Evolutionary conservation across 768 basidiomycete genomes (phyloP), one percentile per base, ranked within the genome.

Genomic region (Amanita molliuscula): DNA sequence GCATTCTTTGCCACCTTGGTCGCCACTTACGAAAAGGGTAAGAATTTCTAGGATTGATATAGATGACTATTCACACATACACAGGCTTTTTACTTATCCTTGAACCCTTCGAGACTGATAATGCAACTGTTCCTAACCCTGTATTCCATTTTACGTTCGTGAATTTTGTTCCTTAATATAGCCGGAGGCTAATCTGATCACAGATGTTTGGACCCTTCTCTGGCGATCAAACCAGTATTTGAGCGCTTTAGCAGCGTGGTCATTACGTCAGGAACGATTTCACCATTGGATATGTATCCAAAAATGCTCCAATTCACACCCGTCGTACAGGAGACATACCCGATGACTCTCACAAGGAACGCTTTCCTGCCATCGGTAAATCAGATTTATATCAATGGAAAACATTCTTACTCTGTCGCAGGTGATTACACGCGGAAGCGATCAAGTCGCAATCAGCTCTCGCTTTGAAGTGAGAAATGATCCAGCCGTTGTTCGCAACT

Each of bases 281-380:
- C 94, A 1, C 96, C 96, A 2, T 67, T 99, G 51, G 96, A 99
- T 67, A 99, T 99, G 96, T 99, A 99, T 65, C 96, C 96, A 10
- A 99, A 98, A 68, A 99, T 99, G 89, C 75, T 99, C 26, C 91
- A 93, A 57, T 99, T 99, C 66, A 90, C 89, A 15, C 94, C 96
- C 2, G 93, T 95, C 16, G 88, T 97, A 5, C 88, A 93, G 68
- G 94, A 97, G 65, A 90, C 88, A 1, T 99, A 99, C 68, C 80
- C 95, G 1, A 99, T 99, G 96, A 94, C 96, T 16, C 74, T 99
- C 38, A 88, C 91, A 10, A 79, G 96, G 54, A 95, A 97, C 60
- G 92, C 94, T 26, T 99, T 99, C 68, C 66, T 99, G 55, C 96
- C 96, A 11, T 68, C 98, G 68, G 95, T 92, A 47, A 52, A 82